phyloP scores from a whole-genome alignment of 2,329 filamentous ascomycete species.

The Alternaria tenuissima region DNA sequence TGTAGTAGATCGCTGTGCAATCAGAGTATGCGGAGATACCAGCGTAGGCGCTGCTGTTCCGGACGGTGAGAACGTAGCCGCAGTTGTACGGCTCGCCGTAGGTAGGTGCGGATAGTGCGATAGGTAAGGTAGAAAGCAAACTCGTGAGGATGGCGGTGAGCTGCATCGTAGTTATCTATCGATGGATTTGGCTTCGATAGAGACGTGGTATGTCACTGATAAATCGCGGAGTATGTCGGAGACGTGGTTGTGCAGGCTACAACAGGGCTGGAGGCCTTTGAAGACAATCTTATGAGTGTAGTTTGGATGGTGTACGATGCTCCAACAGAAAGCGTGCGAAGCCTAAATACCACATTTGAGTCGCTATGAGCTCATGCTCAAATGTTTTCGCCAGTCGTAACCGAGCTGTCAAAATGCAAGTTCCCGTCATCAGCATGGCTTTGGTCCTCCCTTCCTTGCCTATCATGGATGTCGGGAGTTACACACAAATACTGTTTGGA shows the following conservation, averaged over 20 bases:
- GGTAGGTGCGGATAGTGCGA: constrained; percentile 1
- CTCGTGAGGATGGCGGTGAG: not conserved
- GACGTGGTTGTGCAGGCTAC: not conserved
- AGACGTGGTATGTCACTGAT: not conserved
- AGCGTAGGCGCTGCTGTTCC: constrained; percentile 19
- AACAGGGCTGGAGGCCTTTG: not conserved
- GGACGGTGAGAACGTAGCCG: constrained; percentile 23
- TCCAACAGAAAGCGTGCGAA: not conserved
- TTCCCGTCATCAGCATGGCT: constrained; percentile 26
- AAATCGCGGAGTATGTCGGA: not conserved
- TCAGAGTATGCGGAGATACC: constrained; percentile 8
- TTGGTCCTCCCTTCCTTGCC: constrained; percentile 12
- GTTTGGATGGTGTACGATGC: not conserved
- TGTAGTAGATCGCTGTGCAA: constrained; percentile 21
- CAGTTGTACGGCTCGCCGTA: constrained; percentile 17
- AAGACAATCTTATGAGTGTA: not conserved
- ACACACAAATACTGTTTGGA: constrained; percentile 10
- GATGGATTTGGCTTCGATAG: not conserved
- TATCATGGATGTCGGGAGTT: constrained; percentile 6
- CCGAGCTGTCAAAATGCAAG: constrained; percentile 31
- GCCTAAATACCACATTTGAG: constrained; percentile 6
- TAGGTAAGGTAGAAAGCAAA: not conserved
- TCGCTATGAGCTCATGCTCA: constrained; percentile 10
- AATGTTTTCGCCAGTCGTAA: not conserved
- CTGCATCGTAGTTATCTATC: not conserved